Evolutionary conservation across 2,329 filamentous ascomycete genomes (phyloP).

Genomic region (Thyridium curvatum): DNA sequence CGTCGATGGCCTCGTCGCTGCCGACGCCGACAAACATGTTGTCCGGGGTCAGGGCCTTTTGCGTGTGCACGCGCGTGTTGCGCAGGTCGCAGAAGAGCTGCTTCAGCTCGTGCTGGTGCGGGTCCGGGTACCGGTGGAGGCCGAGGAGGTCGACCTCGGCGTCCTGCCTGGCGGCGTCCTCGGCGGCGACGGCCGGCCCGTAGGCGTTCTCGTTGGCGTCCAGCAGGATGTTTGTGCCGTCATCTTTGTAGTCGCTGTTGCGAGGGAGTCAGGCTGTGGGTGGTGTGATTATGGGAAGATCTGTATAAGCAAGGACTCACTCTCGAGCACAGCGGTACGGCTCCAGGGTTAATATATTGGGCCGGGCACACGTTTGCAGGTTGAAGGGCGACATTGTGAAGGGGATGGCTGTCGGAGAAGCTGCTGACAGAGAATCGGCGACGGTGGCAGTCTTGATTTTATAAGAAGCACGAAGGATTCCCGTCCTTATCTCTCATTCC

Average conservation of each 20-base stretch:
- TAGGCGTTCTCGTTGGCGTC: slow-evolving; percentile 98
- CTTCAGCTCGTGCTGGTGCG: slow-evolving; percentile 85
- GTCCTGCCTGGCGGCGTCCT: slow-evolving; percentile 32
- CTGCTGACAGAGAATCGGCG: no score
- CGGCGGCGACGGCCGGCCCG: slow-evolving; percentile 66
- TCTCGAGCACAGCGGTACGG: slow-evolving; percentile 79
- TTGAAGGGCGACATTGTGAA: slow-evolving; percentile 58
- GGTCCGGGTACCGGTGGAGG: slow-evolving; percentile 92
- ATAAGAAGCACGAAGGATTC: no score
- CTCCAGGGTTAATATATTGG: slow-evolving; percentile 70
- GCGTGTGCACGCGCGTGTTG: slow-evolving; percentile 77
- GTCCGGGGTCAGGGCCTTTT: slow-evolving; percentile 65
- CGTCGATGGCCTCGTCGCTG: slow-evolving; percentile 95
- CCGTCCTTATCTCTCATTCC: no score
- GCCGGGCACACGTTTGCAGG: slow-evolving; percentile 65
- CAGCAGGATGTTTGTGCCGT: slow-evolving; percentile 90
- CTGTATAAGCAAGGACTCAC: slow-evolving; percentile 40
- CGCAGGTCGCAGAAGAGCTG: slow-evolving; percentile 79
- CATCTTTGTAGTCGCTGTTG: slow-evolving; percentile 92
- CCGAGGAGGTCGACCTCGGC: slow-evolving; percentile 67
- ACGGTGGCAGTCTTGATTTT: no score
- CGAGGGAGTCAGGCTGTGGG: slow-evolving; percentile 5
- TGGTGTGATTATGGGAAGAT: no score
- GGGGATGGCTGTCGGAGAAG: neutral
- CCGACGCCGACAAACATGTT: slow-evolving; percentile 94